Evolutionary conservation across 2,329 filamentous ascomycete species (phyloP).

Genomic region (Sclerotinia minor): DNA sequence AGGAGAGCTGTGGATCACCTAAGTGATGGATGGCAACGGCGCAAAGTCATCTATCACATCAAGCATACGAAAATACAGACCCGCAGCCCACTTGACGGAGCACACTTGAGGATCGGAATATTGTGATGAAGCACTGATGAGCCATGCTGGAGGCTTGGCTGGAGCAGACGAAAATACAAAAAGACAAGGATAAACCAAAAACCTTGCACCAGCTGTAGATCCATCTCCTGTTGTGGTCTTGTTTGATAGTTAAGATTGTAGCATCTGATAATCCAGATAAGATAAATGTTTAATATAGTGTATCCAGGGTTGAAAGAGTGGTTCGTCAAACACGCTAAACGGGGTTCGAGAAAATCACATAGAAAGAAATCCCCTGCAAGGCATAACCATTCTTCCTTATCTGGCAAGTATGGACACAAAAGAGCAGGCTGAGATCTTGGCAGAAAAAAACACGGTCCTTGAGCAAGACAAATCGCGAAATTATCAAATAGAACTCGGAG

Average conservation of each 20-base stretch:
- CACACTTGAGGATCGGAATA: slow-evolving; percentile 2
- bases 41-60: slow-evolving; percentile 19
- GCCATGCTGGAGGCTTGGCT: too few relatives aligned
- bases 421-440: neutral
- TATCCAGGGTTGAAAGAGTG: slow-evolving; percentile 2
- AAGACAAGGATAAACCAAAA: slow-evolving; percentile 3
- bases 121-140: neutral
- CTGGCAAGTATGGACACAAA: slow-evolving; percentile 7
- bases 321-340: slow-evolving; percentile 10
- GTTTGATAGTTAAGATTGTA: slow-evolving; percentile 3
- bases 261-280: slow-evolving; percentile 14
- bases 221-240: neutral
- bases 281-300: slow-evolving; percentile 13
- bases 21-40: neutral
- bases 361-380: slow-evolving; percentile 1
- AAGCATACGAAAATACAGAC: slow-evolving; percentile 3
- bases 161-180: neutral
- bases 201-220: slow-evolving; percentile 13
- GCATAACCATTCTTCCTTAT: slow-evolving; percentile 7
- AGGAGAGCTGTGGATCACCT: slow-evolving; percentile 9
- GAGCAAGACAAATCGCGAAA: neutral
- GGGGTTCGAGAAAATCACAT: slow-evolving; percentile 13
- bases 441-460: neutral
- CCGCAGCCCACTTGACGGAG: slow-evolving; percentile 3
- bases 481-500: neutral